Evolutionary conservation across 257 asterid genomes (phyloP).

Genomic region (Gentiana straminea): DNA sequence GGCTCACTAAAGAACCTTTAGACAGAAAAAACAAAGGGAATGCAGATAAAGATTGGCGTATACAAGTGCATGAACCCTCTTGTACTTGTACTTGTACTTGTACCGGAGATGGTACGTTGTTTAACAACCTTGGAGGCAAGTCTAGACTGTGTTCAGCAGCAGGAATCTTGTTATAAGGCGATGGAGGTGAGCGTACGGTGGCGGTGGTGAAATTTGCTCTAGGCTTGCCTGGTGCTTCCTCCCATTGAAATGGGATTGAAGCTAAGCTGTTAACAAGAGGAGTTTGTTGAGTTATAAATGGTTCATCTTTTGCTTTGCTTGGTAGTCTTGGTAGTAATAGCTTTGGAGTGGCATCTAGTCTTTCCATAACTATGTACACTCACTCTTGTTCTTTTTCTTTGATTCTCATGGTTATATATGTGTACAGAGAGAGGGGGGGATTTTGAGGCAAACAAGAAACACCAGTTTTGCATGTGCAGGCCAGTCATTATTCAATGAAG

Average conservation of each 20-base stretch:
- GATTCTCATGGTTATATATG: neutral
- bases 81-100: slow-evolving; percentile 34
- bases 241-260: slow-evolving; percentile 76
- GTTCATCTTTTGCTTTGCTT: slow-evolving; percentile 26
- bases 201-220: slow-evolving; percentile 16
- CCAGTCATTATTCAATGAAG: too few relatives aligned
- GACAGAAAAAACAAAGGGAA: slow-evolving; percentile 40
- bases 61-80: slow-evolving; percentile 44
- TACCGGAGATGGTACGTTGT: slow-evolving; percentile 40
- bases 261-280: slow-evolving; percentile 45
- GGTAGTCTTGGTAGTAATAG: slow-evolving; percentile 48
- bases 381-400: neutral
- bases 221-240: slow-evolving; percentile 83
- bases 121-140: slow-evolving; percentile 47
- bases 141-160: slow-evolving; percentile 37
- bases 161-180: slow-evolving; percentile 7
- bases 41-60: slow-evolving; percentile 21
- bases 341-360: slow-evolving; percentile 37
- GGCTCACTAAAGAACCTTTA: slow-evolving; percentile 17
- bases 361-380: neutral
- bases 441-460: neutral
- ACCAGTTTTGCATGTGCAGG: too few relatives aligned
- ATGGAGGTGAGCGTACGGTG: neutral
- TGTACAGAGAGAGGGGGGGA: neutral
- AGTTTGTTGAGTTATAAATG: slow-evolving; percentile 12